Evolutionary conservation across 495 filamentous ascomycete species (phyloP).

Genomic region (Usnea hakonensis): DNA sequence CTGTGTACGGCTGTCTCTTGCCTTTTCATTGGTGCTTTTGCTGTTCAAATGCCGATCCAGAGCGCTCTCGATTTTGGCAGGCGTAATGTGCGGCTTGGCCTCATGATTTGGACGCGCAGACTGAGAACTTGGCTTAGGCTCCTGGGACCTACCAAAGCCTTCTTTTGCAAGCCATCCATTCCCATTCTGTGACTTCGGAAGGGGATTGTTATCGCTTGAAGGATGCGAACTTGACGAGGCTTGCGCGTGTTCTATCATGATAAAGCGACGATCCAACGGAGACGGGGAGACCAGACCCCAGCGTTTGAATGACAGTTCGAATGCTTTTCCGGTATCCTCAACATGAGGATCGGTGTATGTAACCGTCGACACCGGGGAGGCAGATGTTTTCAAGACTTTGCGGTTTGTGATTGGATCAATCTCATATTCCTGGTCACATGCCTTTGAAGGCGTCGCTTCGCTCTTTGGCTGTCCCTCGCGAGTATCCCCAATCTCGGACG

Average conservation of each 20-base stretch:
- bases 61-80: conserved; percentile 21
- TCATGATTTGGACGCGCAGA: neutral
- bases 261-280: neutral
- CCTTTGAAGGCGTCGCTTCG: neutral
- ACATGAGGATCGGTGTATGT: conserved; percentile 1
- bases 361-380: neutral
- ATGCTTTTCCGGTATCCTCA: conserved; percentile 6
- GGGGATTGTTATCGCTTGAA: neutral
- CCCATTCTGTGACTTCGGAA: neutral
- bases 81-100: neutral
- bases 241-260: neutral
- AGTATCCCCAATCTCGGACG: neutral
- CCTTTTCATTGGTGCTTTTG: conserved; percentile 1
- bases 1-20: neutral
- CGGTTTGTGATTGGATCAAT: conserved; percentile 58
- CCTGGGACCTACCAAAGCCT: conserved; percentile 17
- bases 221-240: neutral
- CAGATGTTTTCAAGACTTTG: conserved; percentile 35
- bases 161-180: conserved; percentile 23
- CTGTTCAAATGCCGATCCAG: conserved; percentile 22
- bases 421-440: conserved; percentile 31
- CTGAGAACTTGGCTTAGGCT: neutral
- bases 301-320: conserved; percentile 28
- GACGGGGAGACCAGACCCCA: conserved; percentile 23
- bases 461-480: neutral